These are phyloP conservation scores for Chalciporus chontae DNA, from an alignment of 768 basidiomycete genomes.

Conservation along the genomic window DNA sequence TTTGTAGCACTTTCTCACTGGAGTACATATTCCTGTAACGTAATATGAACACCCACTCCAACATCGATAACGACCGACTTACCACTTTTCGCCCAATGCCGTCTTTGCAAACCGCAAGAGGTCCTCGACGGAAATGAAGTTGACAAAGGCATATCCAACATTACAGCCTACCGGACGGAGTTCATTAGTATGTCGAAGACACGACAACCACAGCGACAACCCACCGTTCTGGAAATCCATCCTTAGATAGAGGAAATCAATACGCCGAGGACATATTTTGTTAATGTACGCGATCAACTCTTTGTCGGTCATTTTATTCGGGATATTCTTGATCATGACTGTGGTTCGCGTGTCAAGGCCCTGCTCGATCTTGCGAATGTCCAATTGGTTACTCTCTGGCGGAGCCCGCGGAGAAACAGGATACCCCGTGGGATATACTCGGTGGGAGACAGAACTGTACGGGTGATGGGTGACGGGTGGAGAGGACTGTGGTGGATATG, in stretches of 20 bases:
- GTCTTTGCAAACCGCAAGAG: slow-evolving; percentile 71
- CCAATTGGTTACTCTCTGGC: slow-evolving; percentile 54
- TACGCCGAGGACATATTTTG: slow-evolving; percentile 68
- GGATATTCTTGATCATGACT: slow-evolving; percentile 90
- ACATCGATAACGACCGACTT: slow-evolving; percentile 15
- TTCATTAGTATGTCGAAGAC: slow-evolving; percentile 1
- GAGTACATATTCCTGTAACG: slow-evolving; percentile 81
- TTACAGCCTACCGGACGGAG: slow-evolving; percentile 55
- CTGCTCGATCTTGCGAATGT: slow-evolving; percentile 67
- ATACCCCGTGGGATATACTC: slow-evolving; percentile 20
- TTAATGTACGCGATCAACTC: slow-evolving; percentile 66
- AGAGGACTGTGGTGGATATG: slow-evolving; percentile 27
- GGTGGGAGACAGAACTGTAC: slow-evolving; percentile 17
- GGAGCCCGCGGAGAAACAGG: slow-evolving; percentile 26
- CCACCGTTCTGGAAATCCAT: slow-evolving; percentile 83
- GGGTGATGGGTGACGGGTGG: slow-evolving; percentile 19
- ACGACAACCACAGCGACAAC: slow-evolving; percentile 13
- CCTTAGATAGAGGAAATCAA: slow-evolving; percentile 84
- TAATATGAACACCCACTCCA: slow-evolving; percentile 3
- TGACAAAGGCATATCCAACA: slow-evolving; percentile 85
- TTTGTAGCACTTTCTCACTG: slow-evolving; percentile 85
- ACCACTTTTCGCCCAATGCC: slow-evolving; percentile 82
- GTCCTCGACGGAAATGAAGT: slow-evolving; percentile 79
- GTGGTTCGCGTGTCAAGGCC: slow-evolving; percentile 81
- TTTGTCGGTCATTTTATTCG: slow-evolving; percentile 84